Percentiles rank a stretch among this genome's conserved stretches.
These are phyloP conservation scores for Trypanosoma brucei DNA, from an alignment of 208 protist genomes.

Conservation along the genomic window DNA sequence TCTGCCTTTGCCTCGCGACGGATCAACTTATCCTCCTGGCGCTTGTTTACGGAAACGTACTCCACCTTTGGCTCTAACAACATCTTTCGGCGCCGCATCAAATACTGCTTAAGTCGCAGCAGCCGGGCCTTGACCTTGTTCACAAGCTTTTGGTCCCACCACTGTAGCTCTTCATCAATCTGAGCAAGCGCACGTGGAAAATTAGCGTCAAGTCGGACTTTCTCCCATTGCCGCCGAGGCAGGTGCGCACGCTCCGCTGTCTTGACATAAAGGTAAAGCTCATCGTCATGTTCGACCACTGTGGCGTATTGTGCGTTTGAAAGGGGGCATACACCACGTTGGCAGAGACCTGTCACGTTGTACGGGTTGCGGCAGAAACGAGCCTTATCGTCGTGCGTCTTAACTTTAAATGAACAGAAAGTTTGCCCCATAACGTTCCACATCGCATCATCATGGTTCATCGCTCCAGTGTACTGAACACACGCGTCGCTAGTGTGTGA, in stretches of 20 bases:
- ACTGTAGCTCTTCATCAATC: slow-evolving; percentile 96
- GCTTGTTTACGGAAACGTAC: slow-evolving; percentile 96
- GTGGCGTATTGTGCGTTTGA: slow-evolving; percentile 98
- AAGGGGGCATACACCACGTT: slow-evolving; percentile 95
- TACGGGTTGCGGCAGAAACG: slow-evolving; percentile 98
- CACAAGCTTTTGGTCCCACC: slow-evolving; percentile 93
- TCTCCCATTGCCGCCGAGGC: slow-evolving; percentile 98
- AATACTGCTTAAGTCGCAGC: slow-evolving; percentile 97
- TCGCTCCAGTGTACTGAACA: slow-evolving; percentile 19
- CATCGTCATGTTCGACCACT: slow-evolving; percentile 95
- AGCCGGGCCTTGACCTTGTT: slow-evolving; percentile 97
- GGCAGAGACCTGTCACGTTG: slow-evolving; percentile 98
- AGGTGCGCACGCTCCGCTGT: slow-evolving; percentile 98
- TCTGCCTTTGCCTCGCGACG: slow-evolving; percentile 95
- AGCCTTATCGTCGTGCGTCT: slow-evolving; percentile 89
- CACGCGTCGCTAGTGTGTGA: background rate
- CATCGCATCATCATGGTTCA: slow-evolving; percentile 92
- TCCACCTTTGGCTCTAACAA: slow-evolving; percentile 90
- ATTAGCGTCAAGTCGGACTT: slow-evolving; percentile 94
- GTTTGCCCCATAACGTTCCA: slow-evolving; percentile 91
- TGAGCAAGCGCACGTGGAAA: slow-evolving; percentile 93
- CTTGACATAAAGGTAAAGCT: slow-evolving; percentile 98
- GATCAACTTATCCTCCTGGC: slow-evolving; percentile 94
- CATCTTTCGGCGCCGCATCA: slow-evolving; percentile 97
- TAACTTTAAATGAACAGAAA: slow-evolving; percentile 93